phyloP scores from a whole-genome alignment of 345 rosid species.

The Aurinia saxatilis region DNA sequence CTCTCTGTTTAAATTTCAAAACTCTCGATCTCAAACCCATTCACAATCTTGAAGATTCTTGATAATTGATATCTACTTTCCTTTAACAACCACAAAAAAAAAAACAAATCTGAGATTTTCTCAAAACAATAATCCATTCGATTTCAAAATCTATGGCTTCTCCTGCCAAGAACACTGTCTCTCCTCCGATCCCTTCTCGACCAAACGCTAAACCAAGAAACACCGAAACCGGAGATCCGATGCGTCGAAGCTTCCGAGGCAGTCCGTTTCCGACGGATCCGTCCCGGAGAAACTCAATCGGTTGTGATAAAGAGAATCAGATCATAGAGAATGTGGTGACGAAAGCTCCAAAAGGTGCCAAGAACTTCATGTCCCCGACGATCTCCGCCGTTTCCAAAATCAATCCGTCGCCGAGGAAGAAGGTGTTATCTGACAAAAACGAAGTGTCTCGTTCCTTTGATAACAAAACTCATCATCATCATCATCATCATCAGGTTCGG shows the following conservation, averaged over 20 bases:
- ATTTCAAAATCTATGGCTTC: constrained; percentile 22
- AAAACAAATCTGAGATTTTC: neutral
- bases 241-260: constrained; percentile 60
- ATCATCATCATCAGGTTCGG: constrained; percentile 22
- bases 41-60: constrained; percentile 19
- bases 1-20: neutral
- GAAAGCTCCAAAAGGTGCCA: constrained; percentile 41
- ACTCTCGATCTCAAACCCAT: neutral
- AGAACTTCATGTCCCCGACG: constrained; percentile 86
- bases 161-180: constrained; percentile 12
- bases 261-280: constrained; percentile 46
- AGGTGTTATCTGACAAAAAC: constrained; percentile 57
- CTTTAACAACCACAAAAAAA: neutral
- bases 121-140: neutral
- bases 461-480: neutral
- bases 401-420: constrained; percentile 68
- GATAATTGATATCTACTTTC: constrained; percentile 21
- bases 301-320: constrained; percentile 62
- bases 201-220: constrained; percentile 38
- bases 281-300: constrained; percentile 35
- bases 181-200: constrained; percentile 26
- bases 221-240: constrained; percentile 47
- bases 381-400: constrained; percentile 75
- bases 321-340: constrained; percentile 10
- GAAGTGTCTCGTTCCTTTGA: constrained; percentile 35